A percentile compares a stretch with the other conserved stretches of the same genome.
These are phyloP conservation scores for Nematocida sp. DNA, from an alignment of 371 early-diverging fungal species.

Conservation along the genomic window DNA sequence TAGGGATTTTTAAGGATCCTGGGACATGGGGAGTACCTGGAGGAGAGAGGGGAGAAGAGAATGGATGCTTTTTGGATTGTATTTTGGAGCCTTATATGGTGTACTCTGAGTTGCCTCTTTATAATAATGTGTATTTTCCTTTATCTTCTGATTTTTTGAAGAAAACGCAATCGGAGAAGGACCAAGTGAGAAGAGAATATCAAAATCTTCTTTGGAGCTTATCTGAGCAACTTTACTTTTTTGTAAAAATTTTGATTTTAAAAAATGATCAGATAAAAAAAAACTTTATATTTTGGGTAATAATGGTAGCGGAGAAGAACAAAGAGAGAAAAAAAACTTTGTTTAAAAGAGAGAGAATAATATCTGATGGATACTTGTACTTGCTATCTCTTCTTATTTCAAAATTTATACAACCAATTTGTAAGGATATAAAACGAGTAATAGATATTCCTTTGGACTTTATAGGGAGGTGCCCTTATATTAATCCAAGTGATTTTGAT, in stretches of 20 bases:
- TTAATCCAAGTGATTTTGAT: neutral
- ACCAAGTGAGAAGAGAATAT: neutral
- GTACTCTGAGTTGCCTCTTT: neutral
- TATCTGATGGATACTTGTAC: constrained; percentile 49
- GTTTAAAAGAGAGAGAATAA: constrained; percentile 28
- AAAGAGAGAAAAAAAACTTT: constrained; percentile 52
- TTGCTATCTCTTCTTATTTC: constrained; percentile 51
- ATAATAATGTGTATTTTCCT: neutral
- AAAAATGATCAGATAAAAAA: constrained; percentile 30
- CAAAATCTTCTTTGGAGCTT: neutral
- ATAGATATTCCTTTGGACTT: constrained; percentile 33
- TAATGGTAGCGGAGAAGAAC: constrained; percentile 22
- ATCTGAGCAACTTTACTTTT: neutral
- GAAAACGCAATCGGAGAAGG: neutral
- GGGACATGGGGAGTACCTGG: neutral
- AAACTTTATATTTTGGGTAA: constrained; percentile 56
- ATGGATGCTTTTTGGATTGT: neutral
- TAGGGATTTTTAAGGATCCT: neutral
- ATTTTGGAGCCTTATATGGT: neutral
- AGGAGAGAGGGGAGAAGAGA: neutral
- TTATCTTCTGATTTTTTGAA: neutral
- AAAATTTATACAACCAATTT: constrained; percentile 43
- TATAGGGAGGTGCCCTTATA: constrained; percentile 23
- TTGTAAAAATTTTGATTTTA: constrained; percentile 17
- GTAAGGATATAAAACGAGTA: neutral